Conservation (phyloP, 2,329 filamentous ascomycete genomes). For the Fusarium solani-melongenae region DNA sequence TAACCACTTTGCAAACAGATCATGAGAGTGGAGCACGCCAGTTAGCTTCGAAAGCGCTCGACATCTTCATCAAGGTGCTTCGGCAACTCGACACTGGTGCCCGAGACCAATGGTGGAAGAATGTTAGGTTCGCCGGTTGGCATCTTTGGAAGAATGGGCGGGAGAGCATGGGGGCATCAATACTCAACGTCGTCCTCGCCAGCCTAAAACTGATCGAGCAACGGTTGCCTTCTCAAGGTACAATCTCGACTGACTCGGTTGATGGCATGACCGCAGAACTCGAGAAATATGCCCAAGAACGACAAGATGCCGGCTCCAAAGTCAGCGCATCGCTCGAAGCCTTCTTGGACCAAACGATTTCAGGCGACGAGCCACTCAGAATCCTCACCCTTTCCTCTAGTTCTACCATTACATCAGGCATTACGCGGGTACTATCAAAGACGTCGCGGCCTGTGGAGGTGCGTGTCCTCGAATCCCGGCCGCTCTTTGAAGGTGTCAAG, state of each 20-base stretch:
- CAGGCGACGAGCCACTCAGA: constrained; percentile 48
- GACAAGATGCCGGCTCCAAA: constrained; percentile 41
- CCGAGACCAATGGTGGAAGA: constrained; percentile 63
- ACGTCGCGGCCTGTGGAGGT: constrained; percentile 60
- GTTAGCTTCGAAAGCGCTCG: constrained; percentile 65
- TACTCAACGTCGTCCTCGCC: constrained; percentile 61
- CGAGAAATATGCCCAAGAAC: constrained; percentile 26
- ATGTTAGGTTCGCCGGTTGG: constrained; percentile 67
- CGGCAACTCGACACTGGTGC: constrained; percentile 43
- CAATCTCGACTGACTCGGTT: constrained; percentile 12
- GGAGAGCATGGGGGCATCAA: constrained; percentile 74
- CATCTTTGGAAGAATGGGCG: constrained; percentile 73
- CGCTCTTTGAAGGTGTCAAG: constrained; percentile 72
- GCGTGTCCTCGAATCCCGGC: constrained; percentile 73
- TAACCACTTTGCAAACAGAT: constrained; percentile 64
- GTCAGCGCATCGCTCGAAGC: constrained; percentile 51
- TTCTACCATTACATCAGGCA: constrained; percentile 66
- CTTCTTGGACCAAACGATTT: constrained; percentile 44
- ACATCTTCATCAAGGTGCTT: constrained; percentile 60
- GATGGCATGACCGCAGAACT: constrained; percentile 35
- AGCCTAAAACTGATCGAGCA: constrained; percentile 56
- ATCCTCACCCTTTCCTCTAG: constrained; percentile 72
- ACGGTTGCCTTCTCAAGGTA: constrained; percentile 32
- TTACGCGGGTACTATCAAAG: constrained; percentile 55
- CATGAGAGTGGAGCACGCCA: constrained; percentile 69